phyloP scores from a whole-genome alignment of 2,329 filamentous ascomycete species.

The Pseudogymnoascus sp. region DNA sequence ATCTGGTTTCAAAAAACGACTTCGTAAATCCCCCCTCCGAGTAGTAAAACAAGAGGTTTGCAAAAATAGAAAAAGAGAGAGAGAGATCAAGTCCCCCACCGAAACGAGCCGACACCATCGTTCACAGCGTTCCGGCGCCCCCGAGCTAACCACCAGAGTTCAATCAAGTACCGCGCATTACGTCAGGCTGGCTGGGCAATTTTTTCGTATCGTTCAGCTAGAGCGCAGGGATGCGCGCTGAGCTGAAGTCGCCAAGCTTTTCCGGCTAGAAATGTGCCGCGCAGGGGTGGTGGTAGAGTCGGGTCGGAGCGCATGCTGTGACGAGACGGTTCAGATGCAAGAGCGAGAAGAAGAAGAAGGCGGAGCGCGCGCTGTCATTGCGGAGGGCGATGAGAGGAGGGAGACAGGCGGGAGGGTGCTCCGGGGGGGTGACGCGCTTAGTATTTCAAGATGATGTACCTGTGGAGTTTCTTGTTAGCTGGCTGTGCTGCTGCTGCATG shows the following conservation, averaged over 20 bases:
- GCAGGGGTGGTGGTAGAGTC: background rate
- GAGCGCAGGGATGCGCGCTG: background rate
- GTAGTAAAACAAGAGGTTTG: background rate
- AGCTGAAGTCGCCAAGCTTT: background rate
- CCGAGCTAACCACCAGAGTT: background rate
- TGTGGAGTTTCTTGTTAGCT: slow-evolving; percentile 25
- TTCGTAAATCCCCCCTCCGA: background rate
- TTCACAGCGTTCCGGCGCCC: background rate
- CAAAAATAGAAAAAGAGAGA: background rate
- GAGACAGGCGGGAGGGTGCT: background rate
- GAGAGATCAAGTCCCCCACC: background rate
- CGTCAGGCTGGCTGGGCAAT: background rate
- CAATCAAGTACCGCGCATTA: background rate
- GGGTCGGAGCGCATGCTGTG: background rate
- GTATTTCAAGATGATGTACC: slow-evolving; percentile 84
- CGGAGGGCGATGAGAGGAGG: background rate
- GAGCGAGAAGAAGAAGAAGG: background rate
- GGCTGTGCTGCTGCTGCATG: background rate
- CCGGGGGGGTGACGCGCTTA: slow-evolving; percentile 36
- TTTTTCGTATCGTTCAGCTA: too few relatives aligned
- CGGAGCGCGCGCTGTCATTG: slow-evolving; percentile 1
- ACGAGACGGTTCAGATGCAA: background rate
- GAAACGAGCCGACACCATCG: background rate
- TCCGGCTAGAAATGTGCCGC: background rate
- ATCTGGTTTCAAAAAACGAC: background rate